Evolutionary conservation across 305 asterid genomes (phyloP).

Genomic region (Striga hermonthica): DNA sequence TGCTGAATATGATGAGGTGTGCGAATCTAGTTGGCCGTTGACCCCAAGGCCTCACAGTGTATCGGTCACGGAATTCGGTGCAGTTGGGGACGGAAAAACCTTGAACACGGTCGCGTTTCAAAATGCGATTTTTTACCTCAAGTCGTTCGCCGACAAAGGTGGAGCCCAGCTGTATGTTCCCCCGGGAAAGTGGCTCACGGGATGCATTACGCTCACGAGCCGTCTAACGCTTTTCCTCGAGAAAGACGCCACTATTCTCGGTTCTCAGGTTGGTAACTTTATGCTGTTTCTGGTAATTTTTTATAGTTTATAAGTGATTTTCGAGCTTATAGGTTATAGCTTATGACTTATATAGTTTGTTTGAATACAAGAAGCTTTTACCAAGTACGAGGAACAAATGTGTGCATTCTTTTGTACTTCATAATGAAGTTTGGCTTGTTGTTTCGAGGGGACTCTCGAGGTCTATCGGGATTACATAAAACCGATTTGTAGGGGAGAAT

Average conservation of each 20-base stretch:
- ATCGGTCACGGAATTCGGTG: conserved; percentile 89
- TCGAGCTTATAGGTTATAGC: too few relatives aligned
- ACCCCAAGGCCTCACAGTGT: conserved; percentile 95
- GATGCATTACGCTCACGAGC: conserved; percentile 93
- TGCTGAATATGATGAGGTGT: conserved; percentile 52
- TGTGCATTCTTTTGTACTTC: too few relatives aligned
- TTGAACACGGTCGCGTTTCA: conserved; percentile 86
- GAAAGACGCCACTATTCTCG: conserved; percentile 79
- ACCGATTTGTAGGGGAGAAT: not conserved
- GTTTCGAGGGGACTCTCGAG: not conserved
- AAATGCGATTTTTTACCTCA: conserved; percentile 92
- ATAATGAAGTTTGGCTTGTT: too few relatives aligned
- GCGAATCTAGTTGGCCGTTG: conserved; percentile 63
- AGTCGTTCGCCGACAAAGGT: conserved; percentile 92
- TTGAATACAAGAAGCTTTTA: too few relatives aligned
- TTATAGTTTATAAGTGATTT: too few relatives aligned
- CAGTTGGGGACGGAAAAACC: conserved; percentile 90
- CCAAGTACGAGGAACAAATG: too few relatives aligned
- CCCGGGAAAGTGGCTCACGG: conserved; percentile 86
- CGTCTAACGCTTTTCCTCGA: conserved; percentile 92
- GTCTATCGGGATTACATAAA: not conserved
- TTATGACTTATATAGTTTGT: too few relatives aligned
- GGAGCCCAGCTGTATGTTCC: conserved; percentile 99
- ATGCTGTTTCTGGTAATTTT: not conserved
- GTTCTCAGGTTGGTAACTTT: conserved; percentile 62